Evolutionary conservation across 495 filamentous ascomycete genomes (phyloP), one percentile per base, ranked within the genome.

Genomic region (Penicillium desertorum): DNA sequence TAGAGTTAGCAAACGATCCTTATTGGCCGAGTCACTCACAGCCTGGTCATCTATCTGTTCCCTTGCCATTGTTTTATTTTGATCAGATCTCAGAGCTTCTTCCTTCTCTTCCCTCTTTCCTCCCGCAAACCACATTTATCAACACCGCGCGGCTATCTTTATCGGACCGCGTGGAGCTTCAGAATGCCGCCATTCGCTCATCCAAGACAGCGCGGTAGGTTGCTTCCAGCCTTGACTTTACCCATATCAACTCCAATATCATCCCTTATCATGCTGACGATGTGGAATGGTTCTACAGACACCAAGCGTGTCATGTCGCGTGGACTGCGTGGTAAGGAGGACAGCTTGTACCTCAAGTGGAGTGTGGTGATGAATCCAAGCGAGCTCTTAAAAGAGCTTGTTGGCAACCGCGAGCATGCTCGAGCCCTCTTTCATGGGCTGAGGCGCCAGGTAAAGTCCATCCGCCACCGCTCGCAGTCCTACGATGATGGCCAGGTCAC

Each of bases 401-500:
- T 69, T 39, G 43, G 57, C 16, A 49, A 63, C 46, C 34, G 59
- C 1, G 52, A 62, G 7, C 44, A 62, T 39, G 55, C 53, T 17
- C 29, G 52, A 0, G 37, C 60, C n/a, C 62, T 78, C 29, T 56
- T 63, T 23, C 57, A 68, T 32, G 63, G 67, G 11, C 22, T 78
- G 25, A 61, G 59, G 9, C 70, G 69, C 23, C 71, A 76, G 42
- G 52, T 70, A 19, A 57, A 58, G 5, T 59, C 73, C 12, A 61
- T 79, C 39, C 56, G 58, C 17, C 58, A 56, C 8, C 78, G 77
- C 49, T 76, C 72, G 3, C 66, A 64, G 45, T 45, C 58, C n/a
- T 60, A 71, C 19, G 71, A 68, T 9, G 66, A 75, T 34, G 61
- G 66, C n/a, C 69, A 81, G 53, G 61, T 79, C 51, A 80, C 67